These are phyloP conservation scores for Aspergillus hiratsukae DNA, from an alignment of 2,329 filamentous ascomycete genomes.

Conservation along the genomic window DNA sequence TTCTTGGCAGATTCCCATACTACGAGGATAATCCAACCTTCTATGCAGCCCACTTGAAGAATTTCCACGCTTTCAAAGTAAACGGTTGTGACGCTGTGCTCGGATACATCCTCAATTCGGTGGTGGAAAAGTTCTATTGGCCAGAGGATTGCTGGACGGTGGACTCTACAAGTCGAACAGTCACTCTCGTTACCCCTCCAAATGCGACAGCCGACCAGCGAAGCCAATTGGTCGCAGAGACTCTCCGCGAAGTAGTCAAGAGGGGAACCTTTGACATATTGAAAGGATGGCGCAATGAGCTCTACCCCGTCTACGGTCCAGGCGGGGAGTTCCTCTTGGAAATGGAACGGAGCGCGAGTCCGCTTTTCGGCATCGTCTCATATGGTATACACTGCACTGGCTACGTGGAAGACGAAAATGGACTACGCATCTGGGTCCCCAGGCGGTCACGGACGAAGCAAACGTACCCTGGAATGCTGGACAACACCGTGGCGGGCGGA, in stretches of 20 bases:
- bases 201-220: conserved; percentile 59
- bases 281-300: conserved; percentile 72
- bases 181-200: conserved; percentile 56
- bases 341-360: conserved; percentile 70
- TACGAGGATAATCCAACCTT: conserved; percentile 54
- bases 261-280: conserved; percentile 70
- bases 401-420: conserved; percentile 55
- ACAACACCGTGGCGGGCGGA: conserved; percentile 88
- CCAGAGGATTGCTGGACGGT: conserved; percentile 57
- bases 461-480: conserved; percentile 86
- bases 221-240: conserved; percentile 52
- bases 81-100: conserved; percentile 59
- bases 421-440: conserved; percentile 80
- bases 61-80: conserved; percentile 63
- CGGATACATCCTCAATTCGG: conserved; percentile 55
- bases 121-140: conserved; percentile 38
- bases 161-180: conserved; percentile 55
- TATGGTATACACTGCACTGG: conserved; percentile 81
- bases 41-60: conserved; percentile 51
- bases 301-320: conserved; percentile 70
- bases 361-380: conserved; percentile 69
- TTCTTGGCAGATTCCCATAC: conserved; percentile 67
- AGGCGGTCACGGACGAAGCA: conserved; percentile 70
- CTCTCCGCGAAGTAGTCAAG: conserved; percentile 65
- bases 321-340: conserved; percentile 59